These are phyloP conservation scores for Claviceps sp. DNA, from an alignment of 2,329 filamentous ascomycete genomes.

Conservation along the genomic window DNA sequence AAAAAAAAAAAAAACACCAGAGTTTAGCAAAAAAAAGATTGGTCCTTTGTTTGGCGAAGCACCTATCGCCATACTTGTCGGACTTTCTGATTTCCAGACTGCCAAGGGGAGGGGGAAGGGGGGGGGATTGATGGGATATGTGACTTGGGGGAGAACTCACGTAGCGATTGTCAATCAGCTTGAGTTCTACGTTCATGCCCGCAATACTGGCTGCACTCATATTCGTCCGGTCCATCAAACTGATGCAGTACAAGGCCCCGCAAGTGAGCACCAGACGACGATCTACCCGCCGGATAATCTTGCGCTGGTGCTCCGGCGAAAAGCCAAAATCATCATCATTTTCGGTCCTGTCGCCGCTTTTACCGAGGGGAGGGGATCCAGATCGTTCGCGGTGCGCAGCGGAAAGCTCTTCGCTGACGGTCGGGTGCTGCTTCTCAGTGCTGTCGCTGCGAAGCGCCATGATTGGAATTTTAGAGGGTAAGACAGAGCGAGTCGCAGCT, in stretches of 20 bases:
- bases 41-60: no score
- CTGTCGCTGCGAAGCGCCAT: constrained; percentile 13
- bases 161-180: constrained; percentile 31
- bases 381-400: constrained; percentile 12
- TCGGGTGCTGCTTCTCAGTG: constrained; percentile 11
- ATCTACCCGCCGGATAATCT: constrained; percentile 58
- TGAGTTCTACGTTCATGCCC: constrained; percentile 39
- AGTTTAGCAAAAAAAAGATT: no score
- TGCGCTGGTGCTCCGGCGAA: constrained; percentile 48
- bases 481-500: no score
- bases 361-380: constrained; percentile 8
- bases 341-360: constrained; percentile 32
- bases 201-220: constrained; percentile 61
- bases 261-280: constrained; percentile 46
- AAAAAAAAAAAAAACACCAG: no score
- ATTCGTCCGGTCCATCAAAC: constrained; percentile 69
- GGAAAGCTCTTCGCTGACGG: neutral
- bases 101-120: no score
- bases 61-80: no score
- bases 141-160: constrained; percentile 16
- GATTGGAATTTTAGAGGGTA: neutral
- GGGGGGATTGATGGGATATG: no score
- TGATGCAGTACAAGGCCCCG: constrained; percentile 59
- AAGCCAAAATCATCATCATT: constrained; percentile 31
- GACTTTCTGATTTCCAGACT: no score